These are phyloP conservation scores for Thymus quinquecostatus DNA, from an alignment of 257 asterid genomes.

Conservation along the genomic window DNA sequence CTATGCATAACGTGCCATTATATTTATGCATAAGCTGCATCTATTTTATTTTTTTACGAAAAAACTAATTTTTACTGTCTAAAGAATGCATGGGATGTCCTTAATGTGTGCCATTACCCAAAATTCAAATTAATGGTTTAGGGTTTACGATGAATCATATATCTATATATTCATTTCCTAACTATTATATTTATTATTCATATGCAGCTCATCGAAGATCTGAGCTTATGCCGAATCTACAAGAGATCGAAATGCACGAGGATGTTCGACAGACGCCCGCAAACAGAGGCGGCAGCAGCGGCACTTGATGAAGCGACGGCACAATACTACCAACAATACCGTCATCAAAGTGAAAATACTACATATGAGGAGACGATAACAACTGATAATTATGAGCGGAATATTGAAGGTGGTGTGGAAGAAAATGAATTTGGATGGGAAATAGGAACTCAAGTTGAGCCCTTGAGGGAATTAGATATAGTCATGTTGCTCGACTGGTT, in stretches of 20 bases:
- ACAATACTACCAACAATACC: not conserved
- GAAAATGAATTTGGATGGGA: not conserved
- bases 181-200: not conserved
- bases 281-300: not conserved
- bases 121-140: not conserved
- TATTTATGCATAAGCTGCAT: no score
- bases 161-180: no score
- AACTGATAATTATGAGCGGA: not conserved
- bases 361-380: not conserved
- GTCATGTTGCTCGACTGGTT: not conserved
- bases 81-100: no score
- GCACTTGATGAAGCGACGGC: not conserved
- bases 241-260: not conserved
- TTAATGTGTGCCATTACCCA: no score
- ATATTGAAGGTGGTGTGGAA: not conserved
- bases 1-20: no score
- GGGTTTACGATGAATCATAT: no score
- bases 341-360: no score
- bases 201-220: not conserved
- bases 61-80: no score
- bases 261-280: not conserved
- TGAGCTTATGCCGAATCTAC: constrained; percentile 11
- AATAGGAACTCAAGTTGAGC: not conserved
- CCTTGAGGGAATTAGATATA: not conserved
- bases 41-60: no score